phyloP scores from a whole-genome alignment of 768 basidiomycete genomes.

The Termitomyces eurrhizus region DNA sequence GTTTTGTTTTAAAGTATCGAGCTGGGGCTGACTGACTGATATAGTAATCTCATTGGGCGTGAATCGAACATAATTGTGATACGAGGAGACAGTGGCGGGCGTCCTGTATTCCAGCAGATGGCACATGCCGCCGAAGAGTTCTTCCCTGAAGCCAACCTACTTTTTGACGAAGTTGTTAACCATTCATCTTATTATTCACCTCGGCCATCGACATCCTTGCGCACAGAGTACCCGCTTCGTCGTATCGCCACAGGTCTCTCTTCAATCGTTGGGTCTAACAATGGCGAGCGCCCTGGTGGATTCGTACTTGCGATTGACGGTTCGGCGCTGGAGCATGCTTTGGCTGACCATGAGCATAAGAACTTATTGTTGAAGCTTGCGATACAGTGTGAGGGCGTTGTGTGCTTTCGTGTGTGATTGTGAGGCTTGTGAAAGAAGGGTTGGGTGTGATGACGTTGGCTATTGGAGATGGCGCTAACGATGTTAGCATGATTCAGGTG shows the following conservation, averaged over 20 bases:
- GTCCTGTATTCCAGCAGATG: conserved; percentile 80
- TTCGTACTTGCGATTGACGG: conserved; percentile 92
- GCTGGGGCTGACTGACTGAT: no score
- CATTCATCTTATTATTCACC: conserved; percentile 7
- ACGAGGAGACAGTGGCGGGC: conserved; percentile 64
- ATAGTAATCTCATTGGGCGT: conserved; percentile 70
- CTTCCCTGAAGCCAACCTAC: conserved; percentile 74
- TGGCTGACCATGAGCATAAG: conserved; percentile 63
- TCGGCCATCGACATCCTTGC: conserved; percentile 21
- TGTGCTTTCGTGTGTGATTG: conserved; percentile 96
- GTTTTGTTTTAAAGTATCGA: no score
- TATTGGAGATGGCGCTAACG: conserved; percentile 98
- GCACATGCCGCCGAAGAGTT: conserved; percentile 77
- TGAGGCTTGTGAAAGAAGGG: conserved; percentile 90
- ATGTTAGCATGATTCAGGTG: conserved; percentile 97
- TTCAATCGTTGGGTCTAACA: conserved; percentile 75
- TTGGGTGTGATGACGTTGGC: conserved; percentile 91
- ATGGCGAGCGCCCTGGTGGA: conserved; percentile 82
- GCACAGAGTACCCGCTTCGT: conserved; percentile 53
- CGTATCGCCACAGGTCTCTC: conserved; percentile 67
- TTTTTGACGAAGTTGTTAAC: conserved; percentile 37
- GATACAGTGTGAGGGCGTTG: conserved; percentile 88
- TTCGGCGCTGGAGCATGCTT: conserved; percentile 28
- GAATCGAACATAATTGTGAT: conserved; percentile 95
- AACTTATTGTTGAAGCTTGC: conserved; percentile 75